Base-by-base conservation (phyloP, 257 asterid genomes). In the Plantago major region DNA sequence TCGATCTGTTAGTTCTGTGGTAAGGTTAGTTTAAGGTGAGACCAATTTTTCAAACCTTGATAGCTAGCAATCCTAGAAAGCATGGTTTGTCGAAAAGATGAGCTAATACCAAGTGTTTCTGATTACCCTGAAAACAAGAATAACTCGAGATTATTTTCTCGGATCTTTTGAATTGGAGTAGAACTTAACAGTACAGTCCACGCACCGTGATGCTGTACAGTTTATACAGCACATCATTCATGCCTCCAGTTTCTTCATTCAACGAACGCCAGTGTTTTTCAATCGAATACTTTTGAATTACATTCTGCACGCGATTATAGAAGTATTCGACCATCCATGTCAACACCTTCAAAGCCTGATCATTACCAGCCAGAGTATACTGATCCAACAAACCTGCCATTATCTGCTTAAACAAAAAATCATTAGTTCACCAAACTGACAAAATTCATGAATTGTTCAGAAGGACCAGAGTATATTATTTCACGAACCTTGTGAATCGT, bases 41-140 rank as follows among this genome's bases (percentile, higher is more conserved):
- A 22, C 3, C 9, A 22, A 22, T 26, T n/a, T n/a, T n/a, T 5
- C 26, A 47, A 64, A 91, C 98, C 97, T 92, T 76, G 48, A 92
- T 45, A 57, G 99, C 96, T 10, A 92, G 82, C 69, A 76, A 40
- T 51, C 97, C 97, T 7, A 92, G 86, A 68, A 92, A 92, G 75
- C 99, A 92, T 3, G 99, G 99, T 63, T 92, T 89, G 66, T 92
- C 99, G 58, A 92, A 92, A 22, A 92, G 84, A 74, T 89, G 99
- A 51, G 88, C 99, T 60, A 92, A 73, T 42, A 75, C 7, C 68
- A 92, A 80, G 81, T 92, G 97, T 76, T 76, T 84, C 67, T 81
- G 71, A 73, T 92, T 81, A 13, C 91, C 97, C 97, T 92, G 86
- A 73, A 71, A 28, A 71, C 33, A 37, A 18, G 1, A 54, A 69